phyloP scores from a whole-genome alignment of 805 yeast genomes.

The Wickerhamiella nectarea region DNA sequence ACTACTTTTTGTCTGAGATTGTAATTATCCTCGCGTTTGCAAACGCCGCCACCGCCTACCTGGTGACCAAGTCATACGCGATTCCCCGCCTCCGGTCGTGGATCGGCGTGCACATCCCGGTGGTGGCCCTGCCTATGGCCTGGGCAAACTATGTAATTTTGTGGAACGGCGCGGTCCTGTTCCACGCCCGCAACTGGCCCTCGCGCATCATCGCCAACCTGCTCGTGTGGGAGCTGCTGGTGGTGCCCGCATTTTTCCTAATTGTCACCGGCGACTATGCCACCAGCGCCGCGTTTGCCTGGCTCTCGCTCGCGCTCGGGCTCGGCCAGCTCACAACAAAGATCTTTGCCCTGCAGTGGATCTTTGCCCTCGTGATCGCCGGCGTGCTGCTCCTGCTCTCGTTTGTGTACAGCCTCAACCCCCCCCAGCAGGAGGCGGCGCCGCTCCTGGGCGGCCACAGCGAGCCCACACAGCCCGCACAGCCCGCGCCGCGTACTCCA shows the following conservation, averaged over 20 bases:
- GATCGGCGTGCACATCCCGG: constrained; percentile 49
- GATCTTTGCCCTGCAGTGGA: constrained; percentile 72
- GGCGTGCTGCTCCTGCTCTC: constrained; percentile 42
- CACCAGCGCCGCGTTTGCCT: constrained; percentile 44
- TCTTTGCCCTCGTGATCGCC: constrained; percentile 59
- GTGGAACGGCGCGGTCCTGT: constrained; percentile 76
- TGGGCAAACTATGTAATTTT: constrained; percentile 64
- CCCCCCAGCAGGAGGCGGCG: constrained; percentile 15
- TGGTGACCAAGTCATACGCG: constrained; percentile 45
- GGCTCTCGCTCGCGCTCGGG: constrained; percentile 51
- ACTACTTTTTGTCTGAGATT: constrained; percentile 47
- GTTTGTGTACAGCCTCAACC: constrained; percentile 28
- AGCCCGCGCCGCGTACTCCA: constrained; percentile 2
- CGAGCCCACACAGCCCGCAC: background rate
- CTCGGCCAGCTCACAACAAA: constrained; percentile 56
- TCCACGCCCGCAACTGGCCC: constrained; percentile 43
- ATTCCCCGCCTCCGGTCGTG: constrained; percentile 40
- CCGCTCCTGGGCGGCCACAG: constrained; percentile 13
- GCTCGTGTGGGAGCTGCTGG: constrained; percentile 62
- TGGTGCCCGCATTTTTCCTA: constrained; percentile 48
- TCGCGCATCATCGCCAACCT: constrained; percentile 61
- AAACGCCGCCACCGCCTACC: constrained; percentile 42
- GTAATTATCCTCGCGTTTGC: constrained; percentile 44
- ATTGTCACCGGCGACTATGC: constrained; percentile 57
- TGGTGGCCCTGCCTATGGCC: constrained; percentile 54